phyloP scores from a whole-genome alignment of 331 rosid genomes.

The Erythrophleum ivorense region DNA sequence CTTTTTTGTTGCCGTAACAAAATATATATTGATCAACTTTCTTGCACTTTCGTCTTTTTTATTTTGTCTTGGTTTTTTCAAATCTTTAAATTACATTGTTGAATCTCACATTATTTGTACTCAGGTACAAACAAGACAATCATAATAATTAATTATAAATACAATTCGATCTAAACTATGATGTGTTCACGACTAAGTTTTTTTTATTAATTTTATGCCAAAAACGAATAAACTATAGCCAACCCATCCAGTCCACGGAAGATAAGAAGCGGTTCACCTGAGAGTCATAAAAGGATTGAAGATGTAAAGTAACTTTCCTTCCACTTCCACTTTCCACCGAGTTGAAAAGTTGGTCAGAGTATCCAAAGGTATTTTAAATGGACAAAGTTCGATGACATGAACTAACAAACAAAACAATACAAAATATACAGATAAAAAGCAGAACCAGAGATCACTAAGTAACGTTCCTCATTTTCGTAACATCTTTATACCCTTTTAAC shows the following conservation, averaged over 20 bases:
- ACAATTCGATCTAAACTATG: neutral
- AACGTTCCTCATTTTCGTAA: neutral
- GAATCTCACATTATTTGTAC: neutral
- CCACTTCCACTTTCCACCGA: conserved; percentile 14
- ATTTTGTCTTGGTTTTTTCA: neutral
- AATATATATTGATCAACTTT: no score
- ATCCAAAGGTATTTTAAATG: conserved; percentile 50
- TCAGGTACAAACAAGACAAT: neutral
- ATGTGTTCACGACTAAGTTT: neutral
- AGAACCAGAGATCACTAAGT: conserved; percentile 30
- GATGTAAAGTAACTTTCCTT: neutral
- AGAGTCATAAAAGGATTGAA: conserved; percentile 8
- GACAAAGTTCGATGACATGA: conserved; percentile 29
- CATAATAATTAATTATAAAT: neutral
- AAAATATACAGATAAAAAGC: conserved; percentile 33
- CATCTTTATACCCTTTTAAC: neutral
- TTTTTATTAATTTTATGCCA: neutral
- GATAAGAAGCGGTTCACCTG: neutral
- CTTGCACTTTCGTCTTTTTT: no score
- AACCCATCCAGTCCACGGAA: neutral
- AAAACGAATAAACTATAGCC: neutral
- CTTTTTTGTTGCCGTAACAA: no score
- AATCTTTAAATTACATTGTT: neutral
- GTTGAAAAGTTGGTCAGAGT: conserved; percentile 51
- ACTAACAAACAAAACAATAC: conserved; percentile 13